phyloP scores from a whole-genome alignment of 176 grass and related monocot genomes.

The maize (Zea mays) region DNA sequence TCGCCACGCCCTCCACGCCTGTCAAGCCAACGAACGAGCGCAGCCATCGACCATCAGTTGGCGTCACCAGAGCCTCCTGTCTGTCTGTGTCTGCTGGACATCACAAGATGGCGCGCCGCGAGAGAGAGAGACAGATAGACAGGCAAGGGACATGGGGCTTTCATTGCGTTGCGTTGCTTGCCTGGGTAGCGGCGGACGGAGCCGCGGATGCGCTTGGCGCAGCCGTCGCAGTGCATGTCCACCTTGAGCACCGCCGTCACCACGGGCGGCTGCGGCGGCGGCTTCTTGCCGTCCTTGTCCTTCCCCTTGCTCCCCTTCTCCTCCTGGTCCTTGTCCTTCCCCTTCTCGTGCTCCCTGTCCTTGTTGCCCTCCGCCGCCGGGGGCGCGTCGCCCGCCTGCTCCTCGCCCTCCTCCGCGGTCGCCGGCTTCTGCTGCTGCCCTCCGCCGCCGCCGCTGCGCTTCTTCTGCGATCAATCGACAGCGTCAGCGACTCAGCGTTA shows the following conservation, averaged over 20 bases:
- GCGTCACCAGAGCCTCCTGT: too few relatives aligned
- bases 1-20: conserved; percentile 78
- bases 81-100: too few relatives aligned
- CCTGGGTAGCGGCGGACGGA: conserved; percentile 64
- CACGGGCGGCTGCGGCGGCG: conserved; percentile 1
- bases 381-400: background rate
- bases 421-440: conserved; percentile 13
- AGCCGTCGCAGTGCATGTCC: conserved; percentile 87
- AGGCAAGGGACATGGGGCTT: too few relatives aligned
- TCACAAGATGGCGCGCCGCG: background rate
- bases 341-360: background rate
- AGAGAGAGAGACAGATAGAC: too few relatives aligned
- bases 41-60: background rate
- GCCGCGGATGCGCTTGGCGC: conserved; percentile 53
- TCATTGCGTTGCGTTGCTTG: background rate
- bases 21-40: background rate
- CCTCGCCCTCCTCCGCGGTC: conserved; percentile 21
- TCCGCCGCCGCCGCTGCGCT: background rate
- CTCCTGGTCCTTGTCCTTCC: background rate
- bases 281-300: background rate
- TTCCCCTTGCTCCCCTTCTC: background rate
- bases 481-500: background rate
- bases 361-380: conserved; percentile 6
- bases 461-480: conserved; percentile 51
- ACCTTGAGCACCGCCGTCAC: conserved; percentile 68